These are phyloP conservation scores for Dacryopinax primogenitus DNA, from an alignment of 768 basidiomycete genomes.

Conservation along the genomic window DNA sequence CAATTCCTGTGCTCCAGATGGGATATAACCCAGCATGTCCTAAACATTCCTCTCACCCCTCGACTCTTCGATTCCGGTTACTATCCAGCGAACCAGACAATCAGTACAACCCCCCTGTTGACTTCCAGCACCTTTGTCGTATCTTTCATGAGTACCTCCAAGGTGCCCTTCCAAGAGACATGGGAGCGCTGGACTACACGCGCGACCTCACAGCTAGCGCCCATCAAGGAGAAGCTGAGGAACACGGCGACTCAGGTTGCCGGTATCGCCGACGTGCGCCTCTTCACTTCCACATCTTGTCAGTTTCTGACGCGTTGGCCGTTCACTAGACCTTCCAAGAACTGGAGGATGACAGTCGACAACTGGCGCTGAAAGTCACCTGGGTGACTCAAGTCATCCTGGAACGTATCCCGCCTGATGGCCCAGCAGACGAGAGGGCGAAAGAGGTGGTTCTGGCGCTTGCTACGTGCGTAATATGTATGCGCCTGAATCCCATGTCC, in stretches of 20 bases:
- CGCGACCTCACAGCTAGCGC: too few species aligned
- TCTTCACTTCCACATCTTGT: neutral
- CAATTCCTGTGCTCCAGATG: too few species aligned
- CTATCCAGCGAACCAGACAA: too few species aligned
- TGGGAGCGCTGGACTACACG: too few species aligned
- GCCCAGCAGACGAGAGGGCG: neutral
- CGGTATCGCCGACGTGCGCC: neutral
- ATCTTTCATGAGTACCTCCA: too few species aligned
- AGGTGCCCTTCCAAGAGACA: too few species aligned
- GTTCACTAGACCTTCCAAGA: neutral
- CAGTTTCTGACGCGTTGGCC: neutral
- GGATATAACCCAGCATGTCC: too few species aligned
- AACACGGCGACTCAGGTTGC: neutral
- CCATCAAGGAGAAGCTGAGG: neutral
- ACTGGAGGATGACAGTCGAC: neutral
- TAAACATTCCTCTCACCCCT: too few species aligned
- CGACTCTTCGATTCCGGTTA: too few species aligned
- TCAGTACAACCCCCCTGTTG: too few species aligned
- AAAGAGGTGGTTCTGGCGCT: neutral
- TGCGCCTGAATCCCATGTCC: neutral
- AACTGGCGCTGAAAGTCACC: neutral
- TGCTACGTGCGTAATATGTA: neutral
- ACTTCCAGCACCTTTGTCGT: too few species aligned
- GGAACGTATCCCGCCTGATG: neutral
- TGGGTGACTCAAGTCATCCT: neutral